Percentiles rank a stretch among this genome's conserved stretches.
Evolutionary conservation across 352 stramenopile species (phyloP).

Genomic region (Phytophthora palmivora): DNA sequence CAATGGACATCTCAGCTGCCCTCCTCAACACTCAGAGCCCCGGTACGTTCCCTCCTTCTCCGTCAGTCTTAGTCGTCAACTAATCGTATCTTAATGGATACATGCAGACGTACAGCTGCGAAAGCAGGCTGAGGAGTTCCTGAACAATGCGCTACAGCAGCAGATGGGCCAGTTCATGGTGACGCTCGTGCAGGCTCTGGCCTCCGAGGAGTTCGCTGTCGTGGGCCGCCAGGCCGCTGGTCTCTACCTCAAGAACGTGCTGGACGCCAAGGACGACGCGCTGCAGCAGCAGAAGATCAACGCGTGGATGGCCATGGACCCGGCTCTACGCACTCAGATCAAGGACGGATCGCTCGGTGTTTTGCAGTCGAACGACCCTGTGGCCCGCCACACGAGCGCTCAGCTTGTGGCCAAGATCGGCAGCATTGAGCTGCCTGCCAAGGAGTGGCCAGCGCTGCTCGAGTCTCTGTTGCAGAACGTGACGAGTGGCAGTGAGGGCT

Average conservation of each 20-base stretch:
- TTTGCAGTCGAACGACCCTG: slow-evolving; percentile 64
- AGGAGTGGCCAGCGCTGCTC: slow-evolving; percentile 95
- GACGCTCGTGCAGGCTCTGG: slow-evolving; percentile 81
- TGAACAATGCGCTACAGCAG: slow-evolving; percentile 81
- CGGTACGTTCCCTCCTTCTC: slow-evolving; percentile 38
- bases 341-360: slow-evolving; percentile 77
- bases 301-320: slow-evolving; percentile 82
- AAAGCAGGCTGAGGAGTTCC: slow-evolving; percentile 84
- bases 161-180: slow-evolving; percentile 89
- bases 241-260: slow-evolving; percentile 89
- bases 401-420: slow-evolving; percentile 95
- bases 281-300: slow-evolving; percentile 85
- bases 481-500: slow-evolving; percentile 78
- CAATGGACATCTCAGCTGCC: slow-evolving; percentile 84
- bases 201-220: slow-evolving; percentile 78
- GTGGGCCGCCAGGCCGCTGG: slow-evolving; percentile 79
- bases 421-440: slow-evolving; percentile 93
- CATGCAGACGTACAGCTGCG: slow-evolving; percentile 66
- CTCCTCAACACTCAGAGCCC: slow-evolving; percentile 84
- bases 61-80: background rate
- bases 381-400: slow-evolving; percentile 87
- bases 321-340: slow-evolving; percentile 72
- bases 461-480: slow-evolving; percentile 94
- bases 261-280: slow-evolving; percentile 85
- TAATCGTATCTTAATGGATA: slow-evolving; percentile 21